phyloP scores from a whole-genome alignment of 2,329 filamentous ascomycete genomes.

The Stachybotrys echinatus region DNA sequence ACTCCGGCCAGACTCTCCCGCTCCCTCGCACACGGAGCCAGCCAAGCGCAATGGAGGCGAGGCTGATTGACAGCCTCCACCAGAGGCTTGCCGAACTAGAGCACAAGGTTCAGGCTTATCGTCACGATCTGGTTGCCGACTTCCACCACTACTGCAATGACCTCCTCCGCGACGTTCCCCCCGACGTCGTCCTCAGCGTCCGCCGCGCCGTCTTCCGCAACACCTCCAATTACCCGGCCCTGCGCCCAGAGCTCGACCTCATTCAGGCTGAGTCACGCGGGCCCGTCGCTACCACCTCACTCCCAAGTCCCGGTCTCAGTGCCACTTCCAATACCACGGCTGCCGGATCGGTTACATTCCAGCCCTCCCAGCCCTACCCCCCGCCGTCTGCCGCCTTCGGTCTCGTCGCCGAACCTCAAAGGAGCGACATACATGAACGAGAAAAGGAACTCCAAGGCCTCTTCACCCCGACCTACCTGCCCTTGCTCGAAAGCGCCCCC shows the following conservation, averaged over 20 bases:
- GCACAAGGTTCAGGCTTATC: conserved; percentile 50
- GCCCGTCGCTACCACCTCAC: conserved; percentile 19
- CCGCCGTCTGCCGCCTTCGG: conserved; percentile 5
- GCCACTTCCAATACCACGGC: conserved; percentile 11
- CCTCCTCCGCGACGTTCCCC: conserved; percentile 41
- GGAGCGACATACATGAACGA: conserved; percentile 44
- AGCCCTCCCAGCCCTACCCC: not conserved
- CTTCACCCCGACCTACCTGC: conserved; percentile 58
- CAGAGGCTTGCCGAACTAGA: conserved; percentile 52
- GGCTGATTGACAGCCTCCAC: conserved; percentile 46
- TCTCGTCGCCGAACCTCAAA: conserved; percentile 16
- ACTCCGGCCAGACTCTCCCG: not conserved
- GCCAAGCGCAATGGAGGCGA: conserved; percentile 34
- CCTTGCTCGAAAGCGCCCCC: conserved; percentile 47
- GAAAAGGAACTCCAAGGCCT: conserved; percentile 57
- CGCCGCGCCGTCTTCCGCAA: conserved; percentile 39
- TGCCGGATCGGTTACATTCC: not conserved
- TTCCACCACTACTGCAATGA: conserved; percentile 50
- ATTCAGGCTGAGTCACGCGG: conserved; percentile 27
- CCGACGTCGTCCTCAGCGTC: conserved; percentile 40
- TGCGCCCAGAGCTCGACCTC: conserved; percentile 30
- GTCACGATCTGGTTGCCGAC: conserved; percentile 50
- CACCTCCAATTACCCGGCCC: conserved; percentile 38
- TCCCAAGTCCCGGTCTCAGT: conserved; percentile 13
- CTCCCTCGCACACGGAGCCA: conserved; percentile 9